These are phyloP conservation scores for Bruguiera gymnorhiza DNA, from an alignment of 345 rosid genomes.

Conservation along the genomic window DNA sequence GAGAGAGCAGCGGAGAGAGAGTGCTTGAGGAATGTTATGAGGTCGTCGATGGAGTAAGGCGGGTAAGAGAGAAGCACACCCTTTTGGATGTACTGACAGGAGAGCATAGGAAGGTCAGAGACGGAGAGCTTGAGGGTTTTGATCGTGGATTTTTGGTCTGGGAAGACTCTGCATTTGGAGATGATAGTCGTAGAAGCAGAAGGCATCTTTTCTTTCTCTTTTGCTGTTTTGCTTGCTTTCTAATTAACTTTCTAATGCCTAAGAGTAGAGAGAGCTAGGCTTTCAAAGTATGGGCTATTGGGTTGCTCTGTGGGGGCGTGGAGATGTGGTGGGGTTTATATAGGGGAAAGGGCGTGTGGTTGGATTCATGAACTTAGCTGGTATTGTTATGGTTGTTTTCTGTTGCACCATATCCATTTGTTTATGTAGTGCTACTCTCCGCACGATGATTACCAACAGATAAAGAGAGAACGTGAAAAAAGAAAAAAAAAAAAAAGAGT, in stretches of 20 bases:
- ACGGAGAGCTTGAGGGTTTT: conserved; percentile 64
- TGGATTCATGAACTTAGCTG: conserved; percentile 54
- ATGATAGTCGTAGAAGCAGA: conserved; percentile 37
- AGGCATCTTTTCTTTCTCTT: conserved; percentile 44
- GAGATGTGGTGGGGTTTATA: conserved; percentile 32
- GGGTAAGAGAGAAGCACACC: conserved; percentile 65
- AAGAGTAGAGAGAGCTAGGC: too few relatives aligned
- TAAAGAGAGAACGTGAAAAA: too few relatives aligned
- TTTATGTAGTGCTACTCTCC: background rate
- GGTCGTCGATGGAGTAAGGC: conserved; percentile 40
- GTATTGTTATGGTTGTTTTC: conserved; percentile 12
- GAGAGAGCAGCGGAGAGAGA: conserved; percentile 71
- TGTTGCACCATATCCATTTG: background rate
- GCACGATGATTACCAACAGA: too few relatives aligned
- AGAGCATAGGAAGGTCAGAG: conserved; percentile 94
- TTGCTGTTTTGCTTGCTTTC: background rate
- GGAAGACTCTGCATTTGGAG: conserved; percentile 59
- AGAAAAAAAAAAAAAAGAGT: too few relatives aligned
- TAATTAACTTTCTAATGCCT: too few relatives aligned
- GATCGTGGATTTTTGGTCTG: conserved; percentile 40
- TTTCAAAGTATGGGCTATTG: background rate
- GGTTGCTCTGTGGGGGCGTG: background rate
- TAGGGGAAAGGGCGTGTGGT: conserved; percentile 22
- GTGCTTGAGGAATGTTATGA: conserved; percentile 44
- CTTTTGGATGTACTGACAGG: conserved; percentile 96